These are phyloP conservation scores for Leucogyrophana mollusca DNA, from an alignment of 768 basidiomycete species.

Conservation along the genomic window DNA sequence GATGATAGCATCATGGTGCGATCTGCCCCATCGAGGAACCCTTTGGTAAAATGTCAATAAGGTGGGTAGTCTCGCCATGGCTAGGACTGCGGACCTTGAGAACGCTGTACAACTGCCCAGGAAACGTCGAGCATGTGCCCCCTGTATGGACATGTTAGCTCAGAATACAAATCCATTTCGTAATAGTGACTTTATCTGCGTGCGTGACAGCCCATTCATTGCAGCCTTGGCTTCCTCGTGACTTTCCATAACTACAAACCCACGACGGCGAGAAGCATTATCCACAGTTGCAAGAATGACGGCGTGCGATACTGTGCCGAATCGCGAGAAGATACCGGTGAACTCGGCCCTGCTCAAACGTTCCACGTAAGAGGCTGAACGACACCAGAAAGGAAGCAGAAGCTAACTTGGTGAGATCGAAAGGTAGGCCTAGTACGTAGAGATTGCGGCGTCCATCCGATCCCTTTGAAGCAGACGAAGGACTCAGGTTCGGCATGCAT, in stretches of 20 bases:
- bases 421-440: constrained; percentile 82
- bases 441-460: constrained; percentile 67
- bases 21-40: constrained; percentile 81
- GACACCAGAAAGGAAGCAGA: not conserved
- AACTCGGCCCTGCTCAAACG: constrained; percentile 48
- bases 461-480: constrained; percentile 19
- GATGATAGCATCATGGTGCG: constrained; percentile 61
- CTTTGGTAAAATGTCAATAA: constrained; percentile 33
- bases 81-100: constrained; percentile 51
- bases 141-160: constrained; percentile 32
- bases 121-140: constrained; percentile 79
- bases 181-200: constrained; percentile 59
- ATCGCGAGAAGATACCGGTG: constrained; percentile 55
- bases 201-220: constrained; percentile 65
- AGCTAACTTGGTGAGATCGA: constrained; percentile 72
- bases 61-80: not conserved
- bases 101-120: constrained; percentile 87
- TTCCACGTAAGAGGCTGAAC: constrained; percentile 22
- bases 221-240: constrained; percentile 71
- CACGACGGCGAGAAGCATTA: constrained; percentile 78
- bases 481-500: not conserved
- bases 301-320: constrained; percentile 69
- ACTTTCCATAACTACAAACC: constrained; percentile 78
- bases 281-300: constrained; percentile 85
- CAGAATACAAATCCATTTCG: not conserved